Percentiles rank a stretch among this genome's conserved stretches.
Evolutionary conservation across 2,329 filamentous ascomycete species (phyloP).

Genomic region (Aspergillus fructus): DNA sequence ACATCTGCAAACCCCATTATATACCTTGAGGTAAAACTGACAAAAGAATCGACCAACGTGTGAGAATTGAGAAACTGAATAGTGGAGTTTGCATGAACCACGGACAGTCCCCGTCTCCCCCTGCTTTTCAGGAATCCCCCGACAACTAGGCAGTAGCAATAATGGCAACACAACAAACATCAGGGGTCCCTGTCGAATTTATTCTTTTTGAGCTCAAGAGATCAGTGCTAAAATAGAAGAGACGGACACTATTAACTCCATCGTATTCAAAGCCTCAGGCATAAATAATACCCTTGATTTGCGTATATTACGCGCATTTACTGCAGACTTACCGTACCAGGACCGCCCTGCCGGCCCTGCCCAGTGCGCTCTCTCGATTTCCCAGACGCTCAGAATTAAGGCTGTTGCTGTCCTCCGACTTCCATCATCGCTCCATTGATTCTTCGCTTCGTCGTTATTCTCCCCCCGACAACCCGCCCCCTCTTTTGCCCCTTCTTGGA

Average conservation of each 20-base stretch:
- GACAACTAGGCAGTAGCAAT: constrained; percentile 8
- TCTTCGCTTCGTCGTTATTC: constrained; percentile 1
- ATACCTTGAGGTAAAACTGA: neutral
- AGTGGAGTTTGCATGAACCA: constrained; percentile 11
- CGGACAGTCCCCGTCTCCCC: neutral
- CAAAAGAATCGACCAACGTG: neutral
- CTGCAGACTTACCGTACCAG: neutral
- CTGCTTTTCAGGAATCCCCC: neutral
- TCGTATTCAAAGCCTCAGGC: neutral
- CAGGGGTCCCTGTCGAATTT: neutral
- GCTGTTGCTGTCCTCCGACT: neutral
- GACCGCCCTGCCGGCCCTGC: neutral
- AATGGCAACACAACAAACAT: constrained; percentile 1
- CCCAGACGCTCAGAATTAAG: neutral
- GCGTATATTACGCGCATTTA: constrained; percentile 1
- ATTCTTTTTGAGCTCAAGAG: no score
- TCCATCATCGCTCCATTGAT: neutral
- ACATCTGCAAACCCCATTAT: no score
- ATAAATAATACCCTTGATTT: neutral
- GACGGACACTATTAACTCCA: neutral
- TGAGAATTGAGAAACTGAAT: constrained; percentile 4
- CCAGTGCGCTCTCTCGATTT: neutral
- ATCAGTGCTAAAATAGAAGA: neutral
- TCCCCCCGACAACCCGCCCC: neutral
- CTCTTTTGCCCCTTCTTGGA: neutral